Evolutionary conservation across 805 yeast species (phyloP).

Genomic region (Lipomyces kockii): DNA sequence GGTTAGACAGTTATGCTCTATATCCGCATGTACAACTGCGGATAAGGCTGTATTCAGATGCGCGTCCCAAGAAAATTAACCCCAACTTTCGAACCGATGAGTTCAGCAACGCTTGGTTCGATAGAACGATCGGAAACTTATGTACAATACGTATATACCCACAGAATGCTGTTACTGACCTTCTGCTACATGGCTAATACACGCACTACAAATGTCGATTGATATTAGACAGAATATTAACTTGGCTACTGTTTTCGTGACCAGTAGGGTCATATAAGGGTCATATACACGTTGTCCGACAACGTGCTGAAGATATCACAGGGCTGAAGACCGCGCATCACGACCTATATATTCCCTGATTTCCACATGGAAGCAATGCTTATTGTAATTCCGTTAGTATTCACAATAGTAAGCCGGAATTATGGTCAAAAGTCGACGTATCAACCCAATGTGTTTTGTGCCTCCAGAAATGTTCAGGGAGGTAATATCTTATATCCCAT

Average conservation of each 20-base stretch:
- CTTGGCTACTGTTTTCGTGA: neutral
- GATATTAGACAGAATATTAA: neutral
- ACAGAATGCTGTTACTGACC: neutral
- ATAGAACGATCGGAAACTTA: no score
- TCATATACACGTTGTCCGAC: neutral
- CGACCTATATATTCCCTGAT: neutral
- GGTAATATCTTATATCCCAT: neutral
- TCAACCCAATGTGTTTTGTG: neutral
- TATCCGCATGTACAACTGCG: neutral
- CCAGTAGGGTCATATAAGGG: neutral
- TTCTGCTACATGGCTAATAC: neutral
- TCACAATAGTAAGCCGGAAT: neutral
- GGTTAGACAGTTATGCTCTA: neutral
- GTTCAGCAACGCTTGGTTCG: no score
- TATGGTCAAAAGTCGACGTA: neutral
- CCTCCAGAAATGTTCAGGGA: conserved; percentile 1
- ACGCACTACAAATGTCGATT: neutral
- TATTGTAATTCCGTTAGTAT: neutral
- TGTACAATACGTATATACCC: no score
- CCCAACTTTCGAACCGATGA: no score
- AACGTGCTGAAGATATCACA: conserved; percentile 2
- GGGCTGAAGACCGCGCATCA: neutral
- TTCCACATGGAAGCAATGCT: neutral
- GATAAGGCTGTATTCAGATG: neutral
- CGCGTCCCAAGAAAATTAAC: neutral